phyloP scores from a whole-genome alignment of 257 asterid genomes.

The Hygrophila difformis region DNA sequence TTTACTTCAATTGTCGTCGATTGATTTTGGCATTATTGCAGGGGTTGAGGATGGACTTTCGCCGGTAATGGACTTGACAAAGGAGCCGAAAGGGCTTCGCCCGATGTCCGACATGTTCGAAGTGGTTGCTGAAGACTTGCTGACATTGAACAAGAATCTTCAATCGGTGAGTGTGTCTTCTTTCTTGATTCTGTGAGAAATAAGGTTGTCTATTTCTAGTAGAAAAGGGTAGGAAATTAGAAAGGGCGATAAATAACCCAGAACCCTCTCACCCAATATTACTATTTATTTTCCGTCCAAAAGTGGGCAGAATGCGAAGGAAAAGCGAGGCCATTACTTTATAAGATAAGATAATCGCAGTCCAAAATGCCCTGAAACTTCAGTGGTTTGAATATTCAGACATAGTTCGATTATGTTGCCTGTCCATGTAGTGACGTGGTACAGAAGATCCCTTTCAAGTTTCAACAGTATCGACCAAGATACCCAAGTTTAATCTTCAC shows the following conservation, averaged over 20 bases:
- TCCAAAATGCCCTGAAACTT: too few species aligned
- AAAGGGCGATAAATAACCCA: not conserved
- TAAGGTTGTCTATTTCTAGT: not conserved
- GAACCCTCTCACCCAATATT: too few species aligned
- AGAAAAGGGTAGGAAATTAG: not conserved
- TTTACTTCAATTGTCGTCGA: not conserved
- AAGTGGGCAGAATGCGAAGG: too few species aligned
- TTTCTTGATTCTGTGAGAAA: not conserved
- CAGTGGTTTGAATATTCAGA: too few species aligned
- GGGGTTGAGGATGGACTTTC: conserved; percentile 52
- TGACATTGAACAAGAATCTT: conserved; percentile 63
- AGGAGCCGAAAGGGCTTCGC: conserved; percentile 30
- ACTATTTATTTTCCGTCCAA: too few species aligned
- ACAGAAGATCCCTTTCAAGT: too few species aligned
- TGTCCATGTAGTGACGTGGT: too few species aligned
- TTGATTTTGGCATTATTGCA: conserved; percentile 16
- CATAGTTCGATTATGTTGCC: too few species aligned
- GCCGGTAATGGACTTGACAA: conserved; percentile 41
- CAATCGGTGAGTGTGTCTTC: conserved; percentile 55
- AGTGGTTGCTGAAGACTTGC: conserved; percentile 74
- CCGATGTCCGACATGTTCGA: conserved; percentile 59
- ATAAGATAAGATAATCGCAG: too few species aligned
- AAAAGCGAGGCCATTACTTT: too few species aligned
- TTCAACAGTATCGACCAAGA: too few species aligned
- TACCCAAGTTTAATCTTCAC: too few species aligned